Percentiles rank a stretch among this genome's conserved stretches.
phyloP scores from a whole-genome alignment of 176 grass and related monocot genomes.

The Chloris gayana region DNA sequence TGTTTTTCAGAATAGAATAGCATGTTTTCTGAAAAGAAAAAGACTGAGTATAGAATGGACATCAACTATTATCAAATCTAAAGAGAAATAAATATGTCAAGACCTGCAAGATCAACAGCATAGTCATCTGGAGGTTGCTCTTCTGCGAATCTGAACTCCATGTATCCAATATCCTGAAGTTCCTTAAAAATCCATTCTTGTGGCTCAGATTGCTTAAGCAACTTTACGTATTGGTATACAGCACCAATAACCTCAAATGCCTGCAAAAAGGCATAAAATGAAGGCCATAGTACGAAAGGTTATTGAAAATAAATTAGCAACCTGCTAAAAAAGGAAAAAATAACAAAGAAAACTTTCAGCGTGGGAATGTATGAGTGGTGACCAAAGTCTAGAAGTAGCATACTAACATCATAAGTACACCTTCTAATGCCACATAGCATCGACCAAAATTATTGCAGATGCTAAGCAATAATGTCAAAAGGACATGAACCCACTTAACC shows the following conservation, averaged over 20 bases:
- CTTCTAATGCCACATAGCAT: neutral
- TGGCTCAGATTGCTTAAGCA: conserved; percentile 70
- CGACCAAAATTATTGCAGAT: neutral
- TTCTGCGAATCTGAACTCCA: conserved; percentile 98
- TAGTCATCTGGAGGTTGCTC: conserved; percentile 98
- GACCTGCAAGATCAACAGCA: conserved; percentile 87
- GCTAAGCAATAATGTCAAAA: neutral
- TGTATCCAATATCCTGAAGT: conserved; percentile 87
- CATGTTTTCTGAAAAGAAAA: conserved; percentile 77
- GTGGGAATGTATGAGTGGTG: neutral
- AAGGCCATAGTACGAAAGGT: neutral
- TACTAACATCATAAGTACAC: neutral
- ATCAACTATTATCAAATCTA: conserved; percentile 26
- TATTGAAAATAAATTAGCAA: neutral
- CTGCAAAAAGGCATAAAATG: conserved; percentile 56
- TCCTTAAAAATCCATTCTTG: conserved; percentile 99
- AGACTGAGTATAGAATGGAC: conserved; percentile 4
- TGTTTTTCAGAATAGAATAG: conserved; percentile 81
- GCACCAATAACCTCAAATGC: conserved; percentile 65
- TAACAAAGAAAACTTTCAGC: neutral
- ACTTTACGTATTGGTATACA: conserved; percentile 86
- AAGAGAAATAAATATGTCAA: conserved; percentile 31
- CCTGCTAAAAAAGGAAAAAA: conserved; percentile 5
- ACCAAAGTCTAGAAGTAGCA: neutral
- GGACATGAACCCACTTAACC: neutral